A percentile compares a stretch with the other conserved stretches of the same genome.
These are phyloP conservation scores for Nitzschia sp. DNA, from an alignment of 108 stramenopile species.

Conservation along the genomic window DNA sequence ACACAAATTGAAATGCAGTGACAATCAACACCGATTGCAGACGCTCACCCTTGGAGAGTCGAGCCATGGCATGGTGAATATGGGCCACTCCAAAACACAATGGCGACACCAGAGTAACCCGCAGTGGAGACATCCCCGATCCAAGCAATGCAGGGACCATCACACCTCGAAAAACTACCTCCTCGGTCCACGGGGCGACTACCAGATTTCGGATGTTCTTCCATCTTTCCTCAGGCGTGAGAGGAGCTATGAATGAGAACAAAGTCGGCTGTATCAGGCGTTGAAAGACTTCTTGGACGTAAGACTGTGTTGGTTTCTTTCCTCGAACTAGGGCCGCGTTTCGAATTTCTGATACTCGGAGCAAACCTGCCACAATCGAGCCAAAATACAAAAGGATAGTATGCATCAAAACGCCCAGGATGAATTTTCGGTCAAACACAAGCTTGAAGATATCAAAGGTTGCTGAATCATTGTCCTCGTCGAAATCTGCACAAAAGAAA, in stretches of 20 bases:
- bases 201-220: slow-evolving; percentile 52
- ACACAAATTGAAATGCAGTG: slow-evolving; percentile 66
- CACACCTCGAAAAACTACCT: slow-evolving; percentile 81
- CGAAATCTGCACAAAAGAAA: slow-evolving; percentile 43
- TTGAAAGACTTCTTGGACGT: slow-evolving; percentile 17
- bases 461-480: background rate
- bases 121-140: slow-evolving; percentile 15
- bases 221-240: slow-evolving; percentile 45
- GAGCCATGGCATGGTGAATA: slow-evolving; percentile 63
- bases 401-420: slow-evolving; percentile 19
- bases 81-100: slow-evolving; percentile 86
- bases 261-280: slow-evolving; percentile 10
- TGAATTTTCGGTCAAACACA: slow-evolving; percentile 6
- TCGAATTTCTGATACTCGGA: slow-evolving; percentile 13
- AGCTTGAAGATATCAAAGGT: slow-evolving; percentile 11
- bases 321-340: slow-evolving; percentile 9
- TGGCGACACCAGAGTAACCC: slow-evolving; percentile 52
- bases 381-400: slow-evolving; percentile 25
- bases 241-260: slow-evolving; percentile 13
- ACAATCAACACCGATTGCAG: slow-evolving; percentile 28
- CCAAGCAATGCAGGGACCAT: slow-evolving; percentile 56
- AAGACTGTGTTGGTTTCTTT: slow-evolving; percentile 14
- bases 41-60: slow-evolving; percentile 28
- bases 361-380: slow-evolving; percentile 16
- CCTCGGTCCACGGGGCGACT: slow-evolving; percentile 78